Conservation (phyloP, 2,329 filamentous ascomycete genomes). For the Xylogone sp. region DNA sequence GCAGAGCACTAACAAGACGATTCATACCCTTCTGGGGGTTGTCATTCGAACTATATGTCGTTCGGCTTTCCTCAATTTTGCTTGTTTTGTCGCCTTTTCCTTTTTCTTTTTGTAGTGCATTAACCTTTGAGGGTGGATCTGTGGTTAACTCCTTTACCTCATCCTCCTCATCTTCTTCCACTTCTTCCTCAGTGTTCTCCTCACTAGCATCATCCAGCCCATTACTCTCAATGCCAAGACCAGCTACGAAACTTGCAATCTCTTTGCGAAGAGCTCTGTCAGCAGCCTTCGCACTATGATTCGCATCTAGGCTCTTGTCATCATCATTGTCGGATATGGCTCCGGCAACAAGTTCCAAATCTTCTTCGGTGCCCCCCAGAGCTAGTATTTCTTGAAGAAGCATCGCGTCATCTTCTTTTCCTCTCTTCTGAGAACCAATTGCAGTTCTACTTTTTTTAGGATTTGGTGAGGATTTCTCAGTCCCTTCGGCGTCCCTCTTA, state of each 20-base stretch:
- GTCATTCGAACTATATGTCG: no score
- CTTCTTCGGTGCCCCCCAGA: slow-evolving; percentile 62
- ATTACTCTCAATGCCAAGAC: slow-evolving; percentile 44
- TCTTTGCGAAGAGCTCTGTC: slow-evolving; percentile 48
- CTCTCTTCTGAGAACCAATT: slow-evolving; percentile 4
- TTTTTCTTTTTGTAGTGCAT: neutral
- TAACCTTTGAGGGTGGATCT: neutral
- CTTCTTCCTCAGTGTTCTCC: slow-evolving; percentile 21
- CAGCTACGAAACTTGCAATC: slow-evolving; percentile 47
- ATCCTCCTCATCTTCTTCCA: slow-evolving; percentile 24
- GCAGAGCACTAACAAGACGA: slow-evolving; percentile 26
- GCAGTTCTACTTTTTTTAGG: slow-evolving; percentile 9
- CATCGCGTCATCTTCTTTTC: slow-evolving; percentile 23
- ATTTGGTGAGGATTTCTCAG: slow-evolving; percentile 20
- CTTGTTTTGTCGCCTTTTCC: neutral
- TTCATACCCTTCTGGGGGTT: slow-evolving; percentile 23
- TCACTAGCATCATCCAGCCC: slow-evolving; percentile 22
- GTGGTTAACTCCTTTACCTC: slow-evolving; percentile 17
- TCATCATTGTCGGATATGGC: slow-evolving; percentile 48
- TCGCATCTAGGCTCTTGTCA: slow-evolving; percentile 23
- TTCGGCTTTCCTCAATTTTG: neutral
- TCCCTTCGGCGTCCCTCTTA: slow-evolving; percentile 28
- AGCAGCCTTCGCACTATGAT: slow-evolving; percentile 21
- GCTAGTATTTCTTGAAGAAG: slow-evolving; percentile 62
- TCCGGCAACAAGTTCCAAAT: slow-evolving; percentile 57